Base-by-base conservation (phyloP, 148 eudicot species). In the Rhododendron molle region DNA sequence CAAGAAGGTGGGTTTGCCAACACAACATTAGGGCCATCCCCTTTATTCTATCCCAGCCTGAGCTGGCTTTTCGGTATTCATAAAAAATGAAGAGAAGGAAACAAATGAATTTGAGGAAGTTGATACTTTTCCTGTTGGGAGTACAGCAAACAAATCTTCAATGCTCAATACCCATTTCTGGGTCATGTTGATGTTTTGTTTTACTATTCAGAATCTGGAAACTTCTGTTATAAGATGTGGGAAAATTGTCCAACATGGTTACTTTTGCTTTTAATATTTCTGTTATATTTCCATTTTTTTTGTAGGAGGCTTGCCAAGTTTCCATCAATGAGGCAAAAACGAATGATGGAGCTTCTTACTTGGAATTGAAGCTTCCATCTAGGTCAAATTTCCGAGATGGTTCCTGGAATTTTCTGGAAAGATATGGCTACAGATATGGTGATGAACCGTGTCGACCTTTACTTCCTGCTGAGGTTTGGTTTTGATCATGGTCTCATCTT, bases 401-500 rank as follows among this genome's bases (percentile, higher is more conserved):
- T 18, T 81, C 80, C 72, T 96, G 99, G 99, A 87, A 86, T 85
- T 97, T 97, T 85, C 89, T 97, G 11, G 90, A 90, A 56, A 92
- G 82, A 90, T 97, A 93, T 88, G 99, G 99, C 84, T 97, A 89
- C 78, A 91, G 92, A 83, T 95, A 90, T 83, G 95, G 98, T 72
- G 90, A 92, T 79, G 89, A 86, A 69, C 54, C 52, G 84, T 85
- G 91, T 83, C 92, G 99, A 76, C 89, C 94, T 13, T 91, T 97
- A 89, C 99, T 97, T 87, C 91, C 99, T 82, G 89, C 91, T 58
- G 99, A 97, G 99, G 99, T 97, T 88, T 83, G 90, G 74, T 58
- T 77, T 49, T 34, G 43, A 11, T 23, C 34, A 1, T 34, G 43
- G 28, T 34, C 28, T 49, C 14, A 18, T 34, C 50, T 18, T 26